phyloP scores from a whole-genome alignment of 345 rosid species.

The Gossypium raimondii region DNA sequence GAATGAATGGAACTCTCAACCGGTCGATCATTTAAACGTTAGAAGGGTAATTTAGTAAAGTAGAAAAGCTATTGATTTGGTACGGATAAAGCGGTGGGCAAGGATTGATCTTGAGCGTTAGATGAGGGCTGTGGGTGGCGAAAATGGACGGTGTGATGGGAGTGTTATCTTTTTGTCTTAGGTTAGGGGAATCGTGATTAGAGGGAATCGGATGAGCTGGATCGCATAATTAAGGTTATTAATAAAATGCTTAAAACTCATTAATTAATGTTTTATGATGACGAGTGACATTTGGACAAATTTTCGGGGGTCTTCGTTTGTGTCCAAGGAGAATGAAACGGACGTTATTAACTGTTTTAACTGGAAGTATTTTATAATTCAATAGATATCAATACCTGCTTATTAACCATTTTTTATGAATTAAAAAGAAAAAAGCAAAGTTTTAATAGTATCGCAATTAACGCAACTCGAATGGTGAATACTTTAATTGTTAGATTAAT shows the following conservation, averaged over 20 bases:
- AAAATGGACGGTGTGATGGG: neutral
- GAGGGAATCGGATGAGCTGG: constrained; percentile 32
- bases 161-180: too few relatives aligned
- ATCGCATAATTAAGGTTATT: constrained; percentile 7
- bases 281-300: neutral
- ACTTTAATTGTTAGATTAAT: fast-evolving
- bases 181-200: constrained; percentile 9
- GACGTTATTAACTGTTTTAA: constrained; percentile 7
- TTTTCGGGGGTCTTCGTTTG: neutral
- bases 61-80: neutral
- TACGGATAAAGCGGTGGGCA: constrained; percentile 14
- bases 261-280: neutral
- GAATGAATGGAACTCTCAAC: neutral
- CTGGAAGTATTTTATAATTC: neutral
- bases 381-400: neutral
- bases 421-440: too few relatives aligned
- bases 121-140: constrained; percentile 5
- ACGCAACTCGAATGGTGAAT: fast-evolving
- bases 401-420: too few relatives aligned
- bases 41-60: constrained; percentile 22
- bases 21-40: constrained; percentile 11
- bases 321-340: neutral
- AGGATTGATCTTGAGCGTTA: constrained; percentile 19
- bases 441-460: too few relatives aligned
- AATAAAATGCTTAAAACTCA: neutral